A percentile compares a stretch with the other conserved stretches of the same genome.
These are phyloP conservation scores for Actinomortierella ambigua DNA, from an alignment of 371 early-diverging fungal genomes.

Conservation along the genomic window DNA sequence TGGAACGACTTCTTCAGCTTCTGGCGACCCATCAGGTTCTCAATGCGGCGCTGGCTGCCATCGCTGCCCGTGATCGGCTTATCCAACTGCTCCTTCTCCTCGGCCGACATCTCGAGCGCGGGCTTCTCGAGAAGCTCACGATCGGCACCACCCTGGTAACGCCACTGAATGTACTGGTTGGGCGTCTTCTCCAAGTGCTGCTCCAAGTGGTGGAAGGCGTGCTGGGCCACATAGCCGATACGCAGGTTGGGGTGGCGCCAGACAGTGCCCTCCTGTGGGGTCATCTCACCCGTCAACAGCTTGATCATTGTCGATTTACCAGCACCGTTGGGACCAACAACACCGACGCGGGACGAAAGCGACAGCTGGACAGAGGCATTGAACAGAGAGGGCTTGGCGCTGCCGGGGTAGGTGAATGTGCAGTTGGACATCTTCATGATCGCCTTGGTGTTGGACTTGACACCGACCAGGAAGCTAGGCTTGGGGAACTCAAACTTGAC, in stretches of 20 bases:
- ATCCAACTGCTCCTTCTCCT: constrained; percentile 71
- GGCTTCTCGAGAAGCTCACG: constrained; percentile 80
- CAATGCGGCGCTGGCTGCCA: constrained; percentile 65
- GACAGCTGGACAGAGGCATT: constrained; percentile 68
- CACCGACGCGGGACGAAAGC: constrained; percentile 80
- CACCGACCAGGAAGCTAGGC: constrained; percentile 75
- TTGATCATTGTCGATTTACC: constrained; percentile 91
- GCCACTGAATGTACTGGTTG: constrained; percentile 84
- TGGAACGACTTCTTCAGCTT: constrained; percentile 84
- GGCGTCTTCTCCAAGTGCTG: constrained; percentile 83
- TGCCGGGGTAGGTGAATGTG: constrained; percentile 73
- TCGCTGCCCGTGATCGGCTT: constrained; percentile 54
- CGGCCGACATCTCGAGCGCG: constrained; percentile 69
- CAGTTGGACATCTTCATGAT: constrained; percentile 74
- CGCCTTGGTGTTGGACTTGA: constrained; percentile 77
- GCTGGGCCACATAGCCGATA: constrained; percentile 89
- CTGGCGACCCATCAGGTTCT: constrained; percentile 72
- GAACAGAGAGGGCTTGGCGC: constrained; percentile 61
- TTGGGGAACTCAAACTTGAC: constrained; percentile 80
- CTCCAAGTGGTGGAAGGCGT: constrained; percentile 87
- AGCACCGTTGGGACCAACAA: constrained; percentile 82
- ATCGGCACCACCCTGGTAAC: constrained; percentile 81
- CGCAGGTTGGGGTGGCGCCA: constrained; percentile 79
- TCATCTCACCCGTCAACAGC: constrained; percentile 74
- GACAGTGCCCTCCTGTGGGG: constrained; percentile 69